Evolutionary conservation across 768 basidiomycete genomes (phyloP), one percentile per base, ranked within the genome.

Genomic region (Lentinus brumalis): DNA sequence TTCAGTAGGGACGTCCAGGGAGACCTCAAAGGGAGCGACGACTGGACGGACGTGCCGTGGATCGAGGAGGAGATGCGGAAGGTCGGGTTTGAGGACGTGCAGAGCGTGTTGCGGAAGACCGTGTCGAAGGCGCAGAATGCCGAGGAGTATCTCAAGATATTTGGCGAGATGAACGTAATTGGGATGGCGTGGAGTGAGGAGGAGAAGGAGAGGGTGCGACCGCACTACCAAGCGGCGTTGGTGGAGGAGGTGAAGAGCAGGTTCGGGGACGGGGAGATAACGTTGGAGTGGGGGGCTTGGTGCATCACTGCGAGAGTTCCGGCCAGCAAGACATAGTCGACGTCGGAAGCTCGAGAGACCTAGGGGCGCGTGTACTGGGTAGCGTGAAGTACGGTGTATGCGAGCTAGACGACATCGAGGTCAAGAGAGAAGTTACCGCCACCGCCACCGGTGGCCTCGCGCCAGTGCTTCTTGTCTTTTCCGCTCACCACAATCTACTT

Each of bases 211-310:
- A 29, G 16, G 26, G 53, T 44, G 14, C 12, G 9, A 3, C 26
- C 41, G 38, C 18, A 42, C 9, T 16, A 16, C 16, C 26, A 55
- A 2, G 53, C 21, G 35, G 52, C 38, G 10, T 11, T 55, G 30
- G 4, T 32, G 42, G 21, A 45, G 41, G 53, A 6, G 53, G 2
- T 55, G 41, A 55, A 32, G 42, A 29, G n/a, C n/a, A 29, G n/a
- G 42, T 42, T 55, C 16, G 53, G 53, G 7, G 53, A 55, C 12
- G 53, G 53, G 14, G 53, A 55, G 31, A 21, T 55, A 6, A 16
- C 26, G 15, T 32, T 55, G 53, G 44, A 16, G 12, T 55, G 53
- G 53, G 42, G 44, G 31, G 53, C 53, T 4, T 55, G 31, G 10
- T 44, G 53, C 14, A 30, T 55, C 4, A 55, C 42, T 6, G 38